Evolutionary conservation across 2,329 filamentous ascomycete species (phyloP), one percentile per base, ranked within the genome.

Genomic region (Talaromyces islandicus): DNA sequence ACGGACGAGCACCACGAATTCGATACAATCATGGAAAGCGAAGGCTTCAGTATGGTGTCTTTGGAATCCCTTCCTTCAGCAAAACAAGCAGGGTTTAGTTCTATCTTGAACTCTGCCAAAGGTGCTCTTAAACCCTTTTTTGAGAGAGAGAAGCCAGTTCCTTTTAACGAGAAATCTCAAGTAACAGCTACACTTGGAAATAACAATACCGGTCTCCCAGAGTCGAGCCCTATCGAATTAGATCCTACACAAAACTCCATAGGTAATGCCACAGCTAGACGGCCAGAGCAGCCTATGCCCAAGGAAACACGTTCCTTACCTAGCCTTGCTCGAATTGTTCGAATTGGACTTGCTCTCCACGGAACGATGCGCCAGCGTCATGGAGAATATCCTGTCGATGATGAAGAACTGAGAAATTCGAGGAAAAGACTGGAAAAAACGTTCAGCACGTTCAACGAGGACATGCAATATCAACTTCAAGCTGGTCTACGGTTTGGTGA

Each of bases 11-110:
- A 78, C 57, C 69, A 70, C 43, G 80, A 81, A 51, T 81, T 80
- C 62, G 81, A 84, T 66, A 81, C 81, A 1, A 81, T 84, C 21
- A 74, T 84, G 63, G 81, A 84, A 68, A 83, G 81, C 64, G 81
- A 84, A 71, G 81, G 79, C 3, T 84, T 84, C 62, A 84, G 80
- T 60, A 83, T 84, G 80, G 81, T 84, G 53, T 83, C 82, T 12
- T 70, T 83, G 51, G 78, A 82, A 60, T 81, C 81, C 3, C 69
- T 84, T 24, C 80, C 80, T 6, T 83, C 81, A 3, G 73, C 78
- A 24, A 75, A 75, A 63, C 75, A 79, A 63, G 73, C 76, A 60
- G 67, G 73, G 2, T 70, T 75, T 41, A 74, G 71, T 25, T 71
- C 67, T 19, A 70, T 71, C 46, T 63, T 68, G 14, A 67, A 70